These are phyloP conservation scores for Colletotrichum paranaense DNA, from an alignment of 2,329 filamentous ascomycete species.

Conservation along the genomic window DNA sequence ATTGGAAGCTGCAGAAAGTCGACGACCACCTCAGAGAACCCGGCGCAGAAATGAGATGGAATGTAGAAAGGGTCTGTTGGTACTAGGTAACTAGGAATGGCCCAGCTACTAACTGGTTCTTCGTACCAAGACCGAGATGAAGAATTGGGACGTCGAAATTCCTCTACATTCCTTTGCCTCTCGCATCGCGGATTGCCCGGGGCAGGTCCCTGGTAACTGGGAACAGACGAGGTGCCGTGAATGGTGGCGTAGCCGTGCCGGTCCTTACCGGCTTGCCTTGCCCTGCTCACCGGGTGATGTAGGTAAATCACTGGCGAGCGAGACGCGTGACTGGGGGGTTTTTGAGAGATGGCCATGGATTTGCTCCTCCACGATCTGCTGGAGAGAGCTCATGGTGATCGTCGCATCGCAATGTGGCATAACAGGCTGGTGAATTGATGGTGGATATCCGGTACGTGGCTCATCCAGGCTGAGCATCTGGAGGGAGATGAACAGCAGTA, in stretches of 20 bases:
- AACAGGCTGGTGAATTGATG: not conserved
- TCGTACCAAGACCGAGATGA: not conserved
- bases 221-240: conserved; percentile 8
- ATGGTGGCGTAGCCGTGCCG: conserved; percentile 10
- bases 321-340: conserved; percentile 22
- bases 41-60: not conserved
- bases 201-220: conserved; percentile 6
- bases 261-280: conserved; percentile 17
- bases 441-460: not conserved
- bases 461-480: not conserved
- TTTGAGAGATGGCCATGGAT: conserved; percentile 10
- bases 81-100: not conserved
- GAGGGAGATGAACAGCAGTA: not conserved
- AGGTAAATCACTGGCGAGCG: conserved; percentile 19
- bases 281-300: conserved; percentile 28
- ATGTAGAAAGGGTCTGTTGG: not conserved
- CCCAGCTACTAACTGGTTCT: not conserved
- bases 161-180: not conserved
- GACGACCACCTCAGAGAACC: not conserved
- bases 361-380: conserved; percentile 12
- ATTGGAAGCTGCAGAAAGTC: not conserved
- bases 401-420: not conserved
- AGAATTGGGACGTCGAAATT: not conserved
- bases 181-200: conserved; percentile 16
- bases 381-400: conserved; percentile 7